Base-by-base conservation (phyloP, 352 stramenopile genomes). In the Phytophthora parvispora region DNA sequence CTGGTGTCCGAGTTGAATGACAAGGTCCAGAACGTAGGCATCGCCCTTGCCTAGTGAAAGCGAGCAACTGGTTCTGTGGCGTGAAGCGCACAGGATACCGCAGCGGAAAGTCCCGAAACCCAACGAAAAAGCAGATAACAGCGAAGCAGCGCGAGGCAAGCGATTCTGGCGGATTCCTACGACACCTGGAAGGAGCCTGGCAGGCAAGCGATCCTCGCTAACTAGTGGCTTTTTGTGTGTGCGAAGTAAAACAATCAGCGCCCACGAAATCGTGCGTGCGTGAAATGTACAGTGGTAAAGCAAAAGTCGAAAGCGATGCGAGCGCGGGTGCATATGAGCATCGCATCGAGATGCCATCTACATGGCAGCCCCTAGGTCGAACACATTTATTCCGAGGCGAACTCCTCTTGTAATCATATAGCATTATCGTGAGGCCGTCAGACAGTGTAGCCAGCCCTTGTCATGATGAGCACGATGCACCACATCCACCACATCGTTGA, bases 1-100 rank as follows among this genome's bases (percentile, higher is more conserved):
- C 63, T 93, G 18, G 74, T 93, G 22, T 78, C 78, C 2, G 86
- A 93, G 57, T 69, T 93, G 25, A 89, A 83, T 12, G 86, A 93
- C 60, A 93, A 93, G 60, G 82, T 93, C 20, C 75, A 89, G 29
- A 89, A 76, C 24, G 79, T 91, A 47, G 78, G 80, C 27, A 64
- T 90, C 28, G 83, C 74, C 42, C 63, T 91, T 64, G 83, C 80
- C 40, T 93, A 74, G 58, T 31, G 15, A 48, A 67, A 55, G 22
- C 36, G 43, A 73, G 38, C 43, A 67, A 45, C 29, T 34, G 24
- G 31, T 61, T n/a, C 8, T 16, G 31, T 38, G 47, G 28, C 15
- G 36, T 34, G 22, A 27, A 40, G 7, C n/a, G 32, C 20, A 22
- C 24, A 25, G 22, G 36, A 55, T 58, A 36, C 38, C 16, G 13